These are phyloP conservation scores for Eremothecium gossypii DNA, from an alignment of 1,139 yeast genomes.

Conservation along the genomic window DNA sequence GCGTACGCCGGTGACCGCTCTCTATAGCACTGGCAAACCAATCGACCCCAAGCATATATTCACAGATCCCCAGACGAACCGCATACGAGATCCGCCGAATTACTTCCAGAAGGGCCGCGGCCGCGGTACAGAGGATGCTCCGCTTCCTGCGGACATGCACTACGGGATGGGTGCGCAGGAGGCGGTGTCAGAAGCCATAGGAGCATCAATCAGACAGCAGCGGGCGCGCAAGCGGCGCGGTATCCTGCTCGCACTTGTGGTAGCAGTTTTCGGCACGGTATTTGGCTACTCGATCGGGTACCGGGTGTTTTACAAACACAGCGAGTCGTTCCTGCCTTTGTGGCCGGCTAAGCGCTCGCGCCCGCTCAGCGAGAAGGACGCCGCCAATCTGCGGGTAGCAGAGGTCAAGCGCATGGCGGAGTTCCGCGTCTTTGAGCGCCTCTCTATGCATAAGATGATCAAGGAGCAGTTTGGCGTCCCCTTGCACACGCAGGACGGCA, in stretches of 20 bases:
- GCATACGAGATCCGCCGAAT: constrained; percentile 8
- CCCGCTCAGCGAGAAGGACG: constrained; percentile 19
- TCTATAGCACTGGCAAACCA: constrained; percentile 5
- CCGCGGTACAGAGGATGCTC: not conserved
- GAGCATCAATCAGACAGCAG: constrained; percentile 6
- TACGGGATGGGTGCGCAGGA: not conserved
- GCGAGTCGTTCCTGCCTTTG: constrained; percentile 23
- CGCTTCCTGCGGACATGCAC: not conserved
- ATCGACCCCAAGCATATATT: constrained; percentile 18
- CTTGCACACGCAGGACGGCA: constrained; percentile 15
- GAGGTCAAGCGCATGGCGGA: constrained; percentile 17
- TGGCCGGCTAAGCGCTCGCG: constrained; percentile 22
- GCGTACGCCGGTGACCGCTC: not conserved
- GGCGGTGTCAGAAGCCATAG: constrained; percentile 6
- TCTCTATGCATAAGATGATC: constrained; percentile 25
- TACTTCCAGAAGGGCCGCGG: constrained; percentile 4
- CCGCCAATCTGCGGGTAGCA: constrained; percentile 15
- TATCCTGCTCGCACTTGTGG: constrained; percentile 9
- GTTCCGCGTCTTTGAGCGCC: constrained; percentile 17
- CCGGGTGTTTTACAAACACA: constrained; percentile 19
- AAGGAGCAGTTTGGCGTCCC: constrained; percentile 28
- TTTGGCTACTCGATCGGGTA: constrained; percentile 25
- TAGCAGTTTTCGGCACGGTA: constrained; percentile 16
- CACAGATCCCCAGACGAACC: constrained; percentile 13
- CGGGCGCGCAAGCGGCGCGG: constrained; percentile 11